Evolutionary conservation across 192 early-diverging fungal species (phyloP).

Genomic region (Entomortierella chlamydospora): DNA sequence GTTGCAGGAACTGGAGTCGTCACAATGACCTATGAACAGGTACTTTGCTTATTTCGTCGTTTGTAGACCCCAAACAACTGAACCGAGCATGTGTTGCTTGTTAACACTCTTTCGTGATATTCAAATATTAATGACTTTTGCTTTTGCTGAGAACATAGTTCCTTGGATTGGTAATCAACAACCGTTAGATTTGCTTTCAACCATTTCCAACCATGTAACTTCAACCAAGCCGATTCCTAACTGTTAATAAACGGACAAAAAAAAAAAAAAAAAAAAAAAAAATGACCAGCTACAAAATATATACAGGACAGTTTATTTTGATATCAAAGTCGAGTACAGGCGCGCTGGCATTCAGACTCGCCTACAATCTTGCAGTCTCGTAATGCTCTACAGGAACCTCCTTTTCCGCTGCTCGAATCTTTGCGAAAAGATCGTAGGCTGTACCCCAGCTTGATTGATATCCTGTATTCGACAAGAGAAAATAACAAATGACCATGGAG

Average conservation of each 20-base stretch:
- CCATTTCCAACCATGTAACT: background rate
- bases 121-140: too few species aligned
- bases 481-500: background rate
- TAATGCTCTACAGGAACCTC: background rate
- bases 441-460: constrained; percentile 74
- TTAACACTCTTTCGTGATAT: too few species aligned
- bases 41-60: too few species aligned
- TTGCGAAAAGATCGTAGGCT: constrained; percentile 43
- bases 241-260: too few species aligned
- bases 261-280: too few species aligned
- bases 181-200: constrained; percentile 17
- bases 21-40: constrained; percentile 69
- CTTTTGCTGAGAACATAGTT: constrained; percentile 20
- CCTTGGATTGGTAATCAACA: constrained; percentile 47
- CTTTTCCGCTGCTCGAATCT: constrained; percentile 48
- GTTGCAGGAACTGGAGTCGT: constrained; percentile 69
- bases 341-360: too few species aligned
- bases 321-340: too few species aligned
- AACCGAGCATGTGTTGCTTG: background rate
- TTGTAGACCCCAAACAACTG: background rate
- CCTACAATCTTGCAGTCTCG: constrained; percentile 19
- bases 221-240: too few species aligned
- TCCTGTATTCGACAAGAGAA: constrained; percentile 32
- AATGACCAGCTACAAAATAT: too few species aligned
- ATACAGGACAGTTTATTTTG: too few species aligned